These are phyloP conservation scores for Malassezia cuniculi DNA, from an alignment of 1,284 basidiomycete species.

Conservation along the genomic window DNA sequence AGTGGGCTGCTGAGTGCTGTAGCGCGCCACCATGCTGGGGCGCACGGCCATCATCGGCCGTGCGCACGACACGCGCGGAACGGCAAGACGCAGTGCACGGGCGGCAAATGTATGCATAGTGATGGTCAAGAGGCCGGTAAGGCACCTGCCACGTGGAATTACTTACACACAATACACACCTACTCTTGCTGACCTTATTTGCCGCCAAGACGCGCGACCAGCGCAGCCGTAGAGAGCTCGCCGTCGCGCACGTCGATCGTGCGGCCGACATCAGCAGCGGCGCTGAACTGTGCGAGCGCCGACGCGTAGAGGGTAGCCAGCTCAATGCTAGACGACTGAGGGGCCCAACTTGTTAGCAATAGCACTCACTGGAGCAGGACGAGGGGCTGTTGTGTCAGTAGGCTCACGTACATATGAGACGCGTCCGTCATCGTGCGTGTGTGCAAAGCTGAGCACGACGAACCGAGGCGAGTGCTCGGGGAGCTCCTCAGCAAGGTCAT, in stretches of 20 bases:
- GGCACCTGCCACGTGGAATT: background rate
- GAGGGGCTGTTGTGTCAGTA: constrained; percentile 16
- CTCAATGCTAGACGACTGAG: constrained; percentile 28
- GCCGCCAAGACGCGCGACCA: constrained; percentile 27
- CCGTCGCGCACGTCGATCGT: constrained; percentile 35
- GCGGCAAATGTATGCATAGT: background rate
- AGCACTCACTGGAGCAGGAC: constrained; percentile 19
- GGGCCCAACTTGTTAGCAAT: constrained; percentile 42
- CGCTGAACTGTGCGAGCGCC: constrained; percentile 31
- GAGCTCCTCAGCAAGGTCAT: constrained; percentile 52
- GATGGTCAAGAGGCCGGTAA: background rate
- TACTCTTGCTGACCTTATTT: too few relatives aligned
- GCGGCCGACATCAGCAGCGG: constrained; percentile 33
- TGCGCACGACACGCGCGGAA: background rate
- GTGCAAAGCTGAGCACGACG: constrained; percentile 68
- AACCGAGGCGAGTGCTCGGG: constrained; percentile 81
- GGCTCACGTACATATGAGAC: constrained; percentile 53
- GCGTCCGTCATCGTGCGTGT: constrained; percentile 68
- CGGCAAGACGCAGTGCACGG: background rate
- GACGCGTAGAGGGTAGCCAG: constrained; percentile 42
- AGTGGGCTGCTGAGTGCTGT: background rate
- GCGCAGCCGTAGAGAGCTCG: constrained; percentile 14
- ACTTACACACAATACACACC: too few relatives aligned
- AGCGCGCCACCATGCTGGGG: background rate
- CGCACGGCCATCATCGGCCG: background rate